Conservation (phyloP, 1,284 basidiomycete species). For the Ceratobasidium theobromae region DNA sequence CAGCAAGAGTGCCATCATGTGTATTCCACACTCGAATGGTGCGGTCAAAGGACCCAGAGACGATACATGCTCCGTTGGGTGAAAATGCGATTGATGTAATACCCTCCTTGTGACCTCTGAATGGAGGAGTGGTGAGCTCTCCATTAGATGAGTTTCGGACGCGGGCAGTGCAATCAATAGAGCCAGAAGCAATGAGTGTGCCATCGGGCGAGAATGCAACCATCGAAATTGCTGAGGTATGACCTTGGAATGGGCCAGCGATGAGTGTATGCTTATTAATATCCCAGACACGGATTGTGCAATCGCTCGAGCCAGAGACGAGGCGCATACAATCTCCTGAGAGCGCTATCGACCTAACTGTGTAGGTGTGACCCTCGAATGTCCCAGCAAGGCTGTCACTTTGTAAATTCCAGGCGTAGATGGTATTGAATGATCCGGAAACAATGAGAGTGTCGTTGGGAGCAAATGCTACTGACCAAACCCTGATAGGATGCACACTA, state of each 20-base stretch:
- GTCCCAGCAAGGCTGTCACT: not conserved
- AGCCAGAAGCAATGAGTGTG: slow-evolving; percentile 3
- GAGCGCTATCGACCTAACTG: not conserved
- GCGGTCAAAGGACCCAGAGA: not conserved
- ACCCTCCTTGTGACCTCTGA: not conserved
- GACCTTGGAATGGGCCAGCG: slow-evolving; percentile 40
- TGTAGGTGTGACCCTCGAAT: not conserved
- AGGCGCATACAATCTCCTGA: slow-evolving; percentile 10
- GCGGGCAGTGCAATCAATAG: not conserved
- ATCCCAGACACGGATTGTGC: slow-evolving; percentile 10
- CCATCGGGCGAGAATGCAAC: slow-evolving; percentile 17
- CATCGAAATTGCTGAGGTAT: not conserved
- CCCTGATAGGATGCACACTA: too few species aligned
- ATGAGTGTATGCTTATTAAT: not conserved
- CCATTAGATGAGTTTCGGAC: not conserved
- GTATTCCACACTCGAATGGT: slow-evolving; percentile 29
- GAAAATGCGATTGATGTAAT: slow-evolving; percentile 5
- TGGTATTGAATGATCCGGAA: too few species aligned
- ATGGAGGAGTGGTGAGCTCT: not conserved
- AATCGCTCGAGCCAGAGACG: not conserved
- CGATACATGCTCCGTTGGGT: slow-evolving; percentile 11
- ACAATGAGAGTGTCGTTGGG: too few species aligned
- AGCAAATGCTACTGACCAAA: too few species aligned
- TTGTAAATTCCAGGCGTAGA: slow-evolving; percentile 25
- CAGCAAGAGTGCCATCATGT: not conserved